Evolutionary conservation across 2,329 filamentous ascomycete genomes (phyloP).

Genomic region (Pezicula neosporulosa): DNA sequence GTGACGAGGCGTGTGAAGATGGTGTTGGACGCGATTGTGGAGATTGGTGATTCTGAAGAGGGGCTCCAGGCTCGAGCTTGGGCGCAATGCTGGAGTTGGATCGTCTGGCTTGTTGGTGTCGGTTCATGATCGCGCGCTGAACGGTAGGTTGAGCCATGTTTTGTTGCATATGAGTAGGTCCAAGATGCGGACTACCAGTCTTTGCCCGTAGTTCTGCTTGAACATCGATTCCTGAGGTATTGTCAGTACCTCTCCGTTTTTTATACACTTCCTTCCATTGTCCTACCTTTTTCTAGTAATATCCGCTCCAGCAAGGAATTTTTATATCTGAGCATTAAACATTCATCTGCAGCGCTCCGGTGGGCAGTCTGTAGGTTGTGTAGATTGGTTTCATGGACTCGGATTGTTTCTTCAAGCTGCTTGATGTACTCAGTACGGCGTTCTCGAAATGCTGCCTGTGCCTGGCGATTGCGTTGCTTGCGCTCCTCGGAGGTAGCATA

Average conservation of each 20-base stretch:
- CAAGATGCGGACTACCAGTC: slow-evolving; percentile 80
- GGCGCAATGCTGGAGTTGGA: slow-evolving; percentile 73
- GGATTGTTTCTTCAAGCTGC: slow-evolving; percentile 95
- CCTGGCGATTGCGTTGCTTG: slow-evolving; percentile 95
- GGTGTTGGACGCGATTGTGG: slow-evolving; percentile 79
- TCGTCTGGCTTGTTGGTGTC: slow-evolving; percentile 67
- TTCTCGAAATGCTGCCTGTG: slow-evolving; percentile 95
- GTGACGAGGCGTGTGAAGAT: slow-evolving; percentile 73
- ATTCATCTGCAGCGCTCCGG: slow-evolving; percentile 91
- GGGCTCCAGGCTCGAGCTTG: slow-evolving; percentile 58
- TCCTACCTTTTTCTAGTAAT: slow-evolving; percentile 85
- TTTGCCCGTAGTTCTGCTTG: slow-evolving; percentile 93
- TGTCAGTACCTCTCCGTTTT: background rate
- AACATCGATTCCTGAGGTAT: slow-evolving; percentile 79
- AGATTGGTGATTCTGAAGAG: slow-evolving; percentile 46
- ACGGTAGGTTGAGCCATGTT: slow-evolving; percentile 72
- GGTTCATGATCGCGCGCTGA: slow-evolving; percentile 76
- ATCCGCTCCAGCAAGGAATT: slow-evolving; percentile 95
- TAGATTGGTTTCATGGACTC: slow-evolving; percentile 91
- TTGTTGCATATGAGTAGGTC: slow-evolving; percentile 63
- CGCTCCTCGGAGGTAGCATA: slow-evolving; percentile 98
- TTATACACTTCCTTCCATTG: background rate
- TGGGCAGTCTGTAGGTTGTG: slow-evolving; percentile 92
- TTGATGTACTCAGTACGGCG: slow-evolving; percentile 98
- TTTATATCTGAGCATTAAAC: slow-evolving; percentile 97